Base-by-base conservation (phyloP, 495 filamentous ascomycete species). In the Rhypophila decipiens region DNA sequence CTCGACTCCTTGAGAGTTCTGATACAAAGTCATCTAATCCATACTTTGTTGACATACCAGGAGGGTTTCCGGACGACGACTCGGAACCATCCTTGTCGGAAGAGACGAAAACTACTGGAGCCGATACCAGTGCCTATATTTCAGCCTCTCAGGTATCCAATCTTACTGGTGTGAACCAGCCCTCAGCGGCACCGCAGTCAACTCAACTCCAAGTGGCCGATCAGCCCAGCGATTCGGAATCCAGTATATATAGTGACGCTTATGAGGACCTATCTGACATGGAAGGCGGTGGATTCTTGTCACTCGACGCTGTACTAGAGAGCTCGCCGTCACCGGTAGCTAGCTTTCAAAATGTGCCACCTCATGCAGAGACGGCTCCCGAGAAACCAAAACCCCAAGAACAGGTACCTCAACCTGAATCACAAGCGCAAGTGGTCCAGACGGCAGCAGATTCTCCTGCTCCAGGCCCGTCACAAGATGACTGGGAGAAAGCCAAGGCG, bases 241-340 rank as follows among this genome's bases (percentile, higher is more conserved):
- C 53, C 49, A 91, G 86, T 63, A 75, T 91, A 39, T 96, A 91
- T 63, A 93, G 87, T 57, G 90, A 96, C 73, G 90, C 90, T 2
- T 83, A 83, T 35, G 90, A 95, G 58, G 85, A 88, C 44, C 66
- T 86, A 2, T 73, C 76, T 0, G 80, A 90, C 22, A 42, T 72
- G 13, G 83, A 86, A 34, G 83, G 82, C 4, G 80, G 83, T 52
- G 87, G 85, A 0, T 95, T 90, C 64, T 76, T 84, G 39, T 94
- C 87, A 11, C 79, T 96, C 38, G 80, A 95, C 66, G 90, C 90
- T 22, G 83, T 95, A 36, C 74, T 94, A 2, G 83, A 90, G 42
- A 81, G 75, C 41, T 77, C 83, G 20, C 3, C 36, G 4, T 19
- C 39, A 36, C 33, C 55, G 36, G 29, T 29, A 24, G 11, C 34